Conservation (phyloP, 2,329 filamentous ascomycete genomes). For the Fusarium agapanthi region DNA sequence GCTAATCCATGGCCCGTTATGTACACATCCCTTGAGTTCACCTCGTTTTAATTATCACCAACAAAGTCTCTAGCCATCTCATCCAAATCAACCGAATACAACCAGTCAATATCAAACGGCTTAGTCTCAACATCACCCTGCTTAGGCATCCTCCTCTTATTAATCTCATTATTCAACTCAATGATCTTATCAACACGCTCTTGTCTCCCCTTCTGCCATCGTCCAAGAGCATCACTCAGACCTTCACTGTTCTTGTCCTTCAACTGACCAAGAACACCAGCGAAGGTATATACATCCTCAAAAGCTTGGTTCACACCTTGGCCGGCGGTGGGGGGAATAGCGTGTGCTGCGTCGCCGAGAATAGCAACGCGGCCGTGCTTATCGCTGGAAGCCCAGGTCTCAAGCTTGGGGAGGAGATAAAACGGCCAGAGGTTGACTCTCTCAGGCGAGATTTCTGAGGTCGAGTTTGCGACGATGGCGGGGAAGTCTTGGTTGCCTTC, state of each 20-base stretch:
- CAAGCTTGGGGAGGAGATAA: conserved; percentile 56
- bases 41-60: background rate
- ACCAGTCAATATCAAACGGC: conserved; percentile 52
- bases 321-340: conserved; percentile 57
- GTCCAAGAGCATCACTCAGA: background rate
- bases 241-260: conserved; percentile 42
- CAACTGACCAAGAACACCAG: conserved; percentile 47
- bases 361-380: conserved; percentile 51
- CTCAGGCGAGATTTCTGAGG: conserved; percentile 42
- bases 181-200: conserved; percentile 57
- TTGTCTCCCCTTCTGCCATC: conserved; percentile 60
- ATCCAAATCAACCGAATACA: conserved; percentile 53
- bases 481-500: conserved; percentile 49
- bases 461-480: conserved; percentile 47
- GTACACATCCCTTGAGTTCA: background rate
- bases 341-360: conserved; percentile 59
- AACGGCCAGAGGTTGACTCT: conserved; percentile 60
- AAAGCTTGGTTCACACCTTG: conserved; percentile 59
- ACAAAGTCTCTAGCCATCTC: conserved; percentile 43
- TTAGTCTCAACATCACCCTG: conserved; percentile 37
- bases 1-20: no score
- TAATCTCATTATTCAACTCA: conserved; percentile 58
- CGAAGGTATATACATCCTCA: conserved; percentile 59
- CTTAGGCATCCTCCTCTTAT: conserved; percentile 55
- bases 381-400: conserved; percentile 51